Base-by-base conservation (phyloP, 2,329 filamentous ascomycete species). In the Corynespora cassiicola region DNA sequence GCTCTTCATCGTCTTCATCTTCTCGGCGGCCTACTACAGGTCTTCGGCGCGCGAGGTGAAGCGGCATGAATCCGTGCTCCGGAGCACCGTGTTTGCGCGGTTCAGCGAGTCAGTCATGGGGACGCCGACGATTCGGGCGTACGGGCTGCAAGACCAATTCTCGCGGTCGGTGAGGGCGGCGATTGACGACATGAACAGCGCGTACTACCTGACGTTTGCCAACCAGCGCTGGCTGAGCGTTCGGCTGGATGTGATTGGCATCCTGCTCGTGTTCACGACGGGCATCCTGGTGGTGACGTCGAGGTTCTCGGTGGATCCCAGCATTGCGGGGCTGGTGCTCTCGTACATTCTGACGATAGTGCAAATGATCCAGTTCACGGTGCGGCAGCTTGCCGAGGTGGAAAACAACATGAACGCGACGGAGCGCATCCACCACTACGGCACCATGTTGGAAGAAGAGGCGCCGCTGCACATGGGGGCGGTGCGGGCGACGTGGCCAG, bases 381-480 rank as follows among this genome's bases (percentile, higher is more conserved):
- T 97, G 12, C 83, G 94, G 12, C 92, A 97, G 69, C 78, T 96
- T 6, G 92, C 92, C 17, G 92, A 96, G 68, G 90, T 97, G 7
- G 92, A 97, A 69, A 97, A 96, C 70, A 90, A 91, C 62, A 97
- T 97, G 92, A 97, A 96, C 66, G 86, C 91, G 0, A 94, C 95
- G 0, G 92, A 97, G 71, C 86, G 94, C 32, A 77, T 97, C 21
- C 84, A 90, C 64, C 90, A 95, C 73, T 97, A 97, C 65, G 91
- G 89, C 37, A 89, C 82, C 1, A 71, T 88, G 53, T 80, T 99
- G 4, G 90, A 95, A 48, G 87, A 96, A 63, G 94, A 97, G 68
- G 89, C 92, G 0, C 89, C 91, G 0, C 76, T 91, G 2, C 87
- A 91, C 56, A 85, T 88, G 21, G 70, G 67, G 27, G 81, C 90